Evolutionary conservation across 257 asterid genomes (phyloP).

Genomic region (Perilla frutescens): DNA sequence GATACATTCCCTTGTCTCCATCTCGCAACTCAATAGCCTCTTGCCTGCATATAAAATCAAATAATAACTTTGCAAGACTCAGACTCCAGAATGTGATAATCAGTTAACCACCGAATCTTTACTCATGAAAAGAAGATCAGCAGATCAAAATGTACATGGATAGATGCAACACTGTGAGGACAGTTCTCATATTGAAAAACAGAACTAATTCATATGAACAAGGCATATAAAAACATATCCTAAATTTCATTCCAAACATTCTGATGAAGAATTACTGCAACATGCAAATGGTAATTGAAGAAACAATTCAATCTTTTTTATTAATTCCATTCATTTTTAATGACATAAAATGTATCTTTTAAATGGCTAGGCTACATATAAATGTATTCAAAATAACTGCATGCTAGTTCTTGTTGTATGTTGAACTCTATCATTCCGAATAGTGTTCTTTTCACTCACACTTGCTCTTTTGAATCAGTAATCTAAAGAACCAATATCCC

Average conservation of each 20-base stretch:
- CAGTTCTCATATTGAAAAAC: not conserved
- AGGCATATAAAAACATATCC: not conserved
- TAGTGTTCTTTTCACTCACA: too few species aligned
- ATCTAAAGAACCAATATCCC: too few species aligned
- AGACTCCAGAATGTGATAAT: conserved; percentile 26
- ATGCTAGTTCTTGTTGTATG: too few species aligned
- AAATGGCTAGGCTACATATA: too few species aligned
- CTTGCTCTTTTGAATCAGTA: too few species aligned
- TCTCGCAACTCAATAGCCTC: conserved; percentile 97
- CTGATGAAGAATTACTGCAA: conserved; percentile 9
- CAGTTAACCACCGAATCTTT: conserved; percentile 1
- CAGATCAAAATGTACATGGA: conserved; percentile 29
- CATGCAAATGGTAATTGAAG: not conserved
- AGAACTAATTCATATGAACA: not conserved
- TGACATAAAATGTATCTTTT: too few species aligned
- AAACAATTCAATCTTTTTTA: too few species aligned
- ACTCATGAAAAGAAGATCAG: conserved; percentile 18
- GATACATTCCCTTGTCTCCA: conserved; percentile 91
- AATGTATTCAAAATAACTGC: too few species aligned
- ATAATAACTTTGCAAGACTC: conserved; percentile 17
- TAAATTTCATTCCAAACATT: conserved; percentile 21
- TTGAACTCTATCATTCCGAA: too few species aligned
- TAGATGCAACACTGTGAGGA: not conserved
- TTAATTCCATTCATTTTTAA: too few species aligned
- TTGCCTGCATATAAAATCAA: conserved; percentile 58